Conservation (phyloP, 2,329 filamentous ascomycete species). For the Claviceps citrina region DNA sequence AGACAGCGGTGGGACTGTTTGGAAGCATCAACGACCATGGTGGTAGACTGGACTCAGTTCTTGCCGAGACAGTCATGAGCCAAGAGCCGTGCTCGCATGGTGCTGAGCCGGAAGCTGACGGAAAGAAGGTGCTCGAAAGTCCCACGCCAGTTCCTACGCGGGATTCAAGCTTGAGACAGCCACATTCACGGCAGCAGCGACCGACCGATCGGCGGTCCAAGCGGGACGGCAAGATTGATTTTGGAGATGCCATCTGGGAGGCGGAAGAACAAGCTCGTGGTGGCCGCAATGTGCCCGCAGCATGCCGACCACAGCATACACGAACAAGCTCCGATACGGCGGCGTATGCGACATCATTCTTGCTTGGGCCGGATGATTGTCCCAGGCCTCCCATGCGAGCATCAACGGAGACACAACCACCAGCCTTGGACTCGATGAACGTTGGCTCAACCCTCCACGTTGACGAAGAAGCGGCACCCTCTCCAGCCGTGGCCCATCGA, state of each 20-base stretch:
- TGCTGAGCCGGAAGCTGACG: conserved; percentile 12
- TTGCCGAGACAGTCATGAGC: conserved; percentile 38
- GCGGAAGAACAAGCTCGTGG: conserved; percentile 18
- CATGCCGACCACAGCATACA: not conserved
- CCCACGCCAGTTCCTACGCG: conserved; percentile 46
- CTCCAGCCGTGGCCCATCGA: conserved; percentile 50
- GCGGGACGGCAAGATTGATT: conserved; percentile 25
- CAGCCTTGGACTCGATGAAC: conserved; percentile 13
- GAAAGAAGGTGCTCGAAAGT: conserved; percentile 14
- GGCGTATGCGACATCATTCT: conserved; percentile 8
- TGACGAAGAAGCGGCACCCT: conserved; percentile 56
- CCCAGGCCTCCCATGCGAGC: conserved; percentile 9
- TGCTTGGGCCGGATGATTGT: conserved; percentile 13
- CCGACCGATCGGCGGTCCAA: conserved; percentile 36
- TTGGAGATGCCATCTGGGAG: conserved; percentile 29
- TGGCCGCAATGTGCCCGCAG: not conserved
- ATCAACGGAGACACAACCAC: conserved; percentile 8
- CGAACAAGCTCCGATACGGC: conserved; percentile 4
- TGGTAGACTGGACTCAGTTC: conserved; percentile 30
- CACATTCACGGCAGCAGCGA: conserved; percentile 35
- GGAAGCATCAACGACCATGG: conserved; percentile 14
- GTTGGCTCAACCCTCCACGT: conserved; percentile 20
- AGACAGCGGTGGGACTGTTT: conserved; percentile 11
- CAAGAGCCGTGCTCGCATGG: conserved; percentile 31
- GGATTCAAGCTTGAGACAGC: conserved; percentile 52